These are phyloP conservation scores for Chrysoporthe deuterocubensis DNA, from an alignment of 2,329 filamentous ascomycete genomes.

Conservation along the genomic window DNA sequence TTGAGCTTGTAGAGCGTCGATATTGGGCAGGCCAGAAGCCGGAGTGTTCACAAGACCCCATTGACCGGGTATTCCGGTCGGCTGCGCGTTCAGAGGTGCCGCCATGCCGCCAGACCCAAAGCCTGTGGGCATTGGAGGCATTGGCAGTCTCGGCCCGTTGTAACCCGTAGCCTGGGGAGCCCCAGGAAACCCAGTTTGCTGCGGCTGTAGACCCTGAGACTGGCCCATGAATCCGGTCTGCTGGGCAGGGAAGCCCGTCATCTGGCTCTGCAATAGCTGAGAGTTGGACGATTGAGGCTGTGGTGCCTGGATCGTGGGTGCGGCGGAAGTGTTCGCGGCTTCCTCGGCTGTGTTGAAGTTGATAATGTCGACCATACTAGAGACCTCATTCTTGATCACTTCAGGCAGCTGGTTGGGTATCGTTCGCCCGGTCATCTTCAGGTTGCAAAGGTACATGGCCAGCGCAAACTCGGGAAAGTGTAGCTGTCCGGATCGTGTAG, in stretches of 20 bases:
- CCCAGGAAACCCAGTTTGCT: slow-evolving; percentile 72
- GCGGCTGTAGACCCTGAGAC: slow-evolving; percentile 63
- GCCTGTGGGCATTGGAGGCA: slow-evolving; percentile 77
- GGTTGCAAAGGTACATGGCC: slow-evolving; percentile 97
- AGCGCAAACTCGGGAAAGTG: slow-evolving; percentile 97
- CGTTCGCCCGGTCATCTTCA: slow-evolving; percentile 85
- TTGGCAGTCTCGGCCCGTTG: slow-evolving; percentile 77
- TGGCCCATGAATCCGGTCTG: slow-evolving; percentile 59
- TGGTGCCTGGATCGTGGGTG: slow-evolving; percentile 67
- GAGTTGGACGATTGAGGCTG: slow-evolving; percentile 76
- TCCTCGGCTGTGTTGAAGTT: slow-evolving; percentile 90
- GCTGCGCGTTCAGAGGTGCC: slow-evolving; percentile 82
- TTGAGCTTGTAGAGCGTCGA: slow-evolving; percentile 86
- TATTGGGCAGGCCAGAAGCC: slow-evolving; percentile 85
- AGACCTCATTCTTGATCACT: slow-evolving; percentile 92
- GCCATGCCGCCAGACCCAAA: slow-evolving; percentile 65
- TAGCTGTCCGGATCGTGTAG: slow-evolving; percentile 92
- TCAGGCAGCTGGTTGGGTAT: slow-evolving; percentile 79
- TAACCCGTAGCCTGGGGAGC: slow-evolving; percentile 79
- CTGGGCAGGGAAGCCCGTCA: slow-evolving; percentile 69
- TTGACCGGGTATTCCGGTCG: slow-evolving; percentile 89
- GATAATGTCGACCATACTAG: slow-evolving; percentile 99
- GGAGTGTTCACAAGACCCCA: slow-evolving; percentile 99
- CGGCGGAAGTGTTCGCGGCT: slow-evolving; percentile 53
- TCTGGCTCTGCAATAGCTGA: slow-evolving; percentile 66